Base-by-base conservation (phyloP, 495 filamentous ascomycete genomes). In the Cercophora samala region DNA sequence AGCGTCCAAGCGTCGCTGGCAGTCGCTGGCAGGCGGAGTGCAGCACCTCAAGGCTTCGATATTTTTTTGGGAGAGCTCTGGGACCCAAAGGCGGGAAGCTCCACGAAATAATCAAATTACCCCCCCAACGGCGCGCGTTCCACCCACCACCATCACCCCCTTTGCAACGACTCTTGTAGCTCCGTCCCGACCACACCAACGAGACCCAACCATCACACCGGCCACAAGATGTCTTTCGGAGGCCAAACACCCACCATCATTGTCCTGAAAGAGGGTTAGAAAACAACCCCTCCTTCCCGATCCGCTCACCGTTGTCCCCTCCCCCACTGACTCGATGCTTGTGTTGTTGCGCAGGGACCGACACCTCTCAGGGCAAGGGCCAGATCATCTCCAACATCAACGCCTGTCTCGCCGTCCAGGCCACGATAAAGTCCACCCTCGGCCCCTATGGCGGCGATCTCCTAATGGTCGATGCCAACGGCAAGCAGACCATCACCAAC, bases 321-420 rank as follows among this genome's bases (percentile, higher is more conserved):
- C 65, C 69, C 65, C 54, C 66, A 69, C 74, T 73, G 69, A 76
- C 70, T 65, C 51, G 64, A 60, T 70, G 29, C 54, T 23, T 73
- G 53, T 21, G 8, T 9, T 23, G n/a, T 21, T 56, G 53, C n/a
- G 69, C 72, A 97, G 95, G 95, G 69, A 99, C 95, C 80, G 95
- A 99, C 81, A 85, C 93, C 67, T 97, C 95, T 22, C 95, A 99
- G 80, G 95, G 95, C 71, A 94, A 94, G 78, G 93, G 94, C 64
- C 95, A 99, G 82, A 91, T 99, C 72, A 86, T 99, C 75, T 96
- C 94, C 63, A 99, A 99, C 79, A 98, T 99, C 81, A 97, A 97
- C 82, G 95, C 94, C 68, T 99, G 95, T 80, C 84, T 97, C 73
- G 93, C 94, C n/a, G 94, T 99, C 42, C 95, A 99, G 80, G 86